Evolutionary conservation across 257 asterid genomes (phyloP).

Genomic region (Solanum medicagineum): DNA sequence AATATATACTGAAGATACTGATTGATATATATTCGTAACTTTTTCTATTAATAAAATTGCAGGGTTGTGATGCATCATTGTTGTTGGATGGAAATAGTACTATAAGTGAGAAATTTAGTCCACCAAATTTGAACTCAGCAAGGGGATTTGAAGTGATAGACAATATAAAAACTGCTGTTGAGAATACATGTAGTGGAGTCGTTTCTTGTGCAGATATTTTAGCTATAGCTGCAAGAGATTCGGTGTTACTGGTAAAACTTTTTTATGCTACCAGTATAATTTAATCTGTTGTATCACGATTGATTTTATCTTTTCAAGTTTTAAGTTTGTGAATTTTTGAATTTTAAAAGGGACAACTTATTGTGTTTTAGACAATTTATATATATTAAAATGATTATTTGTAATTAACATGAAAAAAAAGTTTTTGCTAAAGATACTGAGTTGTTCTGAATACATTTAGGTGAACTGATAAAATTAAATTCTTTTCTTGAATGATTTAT

Average conservation of each 20-base stretch:
- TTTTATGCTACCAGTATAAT: neutral
- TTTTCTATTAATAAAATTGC: neutral
- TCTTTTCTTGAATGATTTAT: neutral
- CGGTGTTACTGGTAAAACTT: constrained; percentile 40
- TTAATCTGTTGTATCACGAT: neutral
- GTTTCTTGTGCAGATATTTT: constrained; percentile 80
- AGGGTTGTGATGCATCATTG: constrained; percentile 86
- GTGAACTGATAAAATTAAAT: neutral
- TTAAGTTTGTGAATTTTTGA: too few species aligned
- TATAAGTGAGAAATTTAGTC: constrained; percentile 48
- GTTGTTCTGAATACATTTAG: neutral
- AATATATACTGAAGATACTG: too few species aligned
- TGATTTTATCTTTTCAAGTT: too few species aligned
- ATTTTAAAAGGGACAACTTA: too few species aligned
- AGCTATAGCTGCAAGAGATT: constrained; percentile 62
- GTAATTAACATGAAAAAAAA: neutral
- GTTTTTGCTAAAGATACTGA: neutral
- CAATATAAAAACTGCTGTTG: constrained; percentile 48
- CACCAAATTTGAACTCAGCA: constrained; percentile 57
- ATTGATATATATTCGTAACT: neutral
- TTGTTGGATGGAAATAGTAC: constrained; percentile 57
- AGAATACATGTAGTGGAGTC: constrained; percentile 42
- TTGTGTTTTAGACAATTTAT: too few species aligned
- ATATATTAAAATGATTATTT: neutral
- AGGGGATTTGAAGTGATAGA: constrained; percentile 80